Percentiles rank a stretch among this genome's conserved stretches.
Conservation (phyloP, 306 rosid genomes). For the Pterocarpus santalinus region DNA sequence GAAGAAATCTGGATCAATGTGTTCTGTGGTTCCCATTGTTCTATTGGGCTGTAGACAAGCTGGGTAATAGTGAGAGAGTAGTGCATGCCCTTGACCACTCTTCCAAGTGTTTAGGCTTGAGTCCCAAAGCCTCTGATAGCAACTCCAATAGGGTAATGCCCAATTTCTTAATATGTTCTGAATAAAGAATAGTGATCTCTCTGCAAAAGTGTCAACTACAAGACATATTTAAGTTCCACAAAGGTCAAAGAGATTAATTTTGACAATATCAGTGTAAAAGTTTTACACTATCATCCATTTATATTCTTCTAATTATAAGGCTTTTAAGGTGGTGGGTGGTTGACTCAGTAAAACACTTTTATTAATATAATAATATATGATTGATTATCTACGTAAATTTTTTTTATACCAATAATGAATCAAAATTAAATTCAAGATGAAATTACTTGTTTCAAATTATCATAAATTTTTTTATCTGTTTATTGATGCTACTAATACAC, state of each 20-base stretch:
- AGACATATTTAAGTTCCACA: not conserved
- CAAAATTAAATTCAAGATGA: too few relatives aligned
- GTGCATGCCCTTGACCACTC: not conserved
- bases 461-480: not conserved
- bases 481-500: not conserved
- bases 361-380: too few relatives aligned
- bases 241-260: not conserved
- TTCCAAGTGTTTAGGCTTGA: constrained; percentile 24
- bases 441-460: not conserved
- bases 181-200: constrained; percentile 14
- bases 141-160: constrained; percentile 16
- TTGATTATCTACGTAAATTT: too few relatives aligned
- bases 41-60: constrained; percentile 11
- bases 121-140: constrained; percentile 39
- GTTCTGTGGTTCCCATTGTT: constrained; percentile 17
- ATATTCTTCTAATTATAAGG: too few relatives aligned
- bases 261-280: too few relatives aligned
- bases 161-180: not conserved
- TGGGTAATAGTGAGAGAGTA: constrained; percentile 29
- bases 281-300: too few relatives aligned
- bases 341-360: too few relatives aligned
- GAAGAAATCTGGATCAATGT: constrained; percentile 16
- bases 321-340: too few relatives aligned
- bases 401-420: too few relatives aligned
- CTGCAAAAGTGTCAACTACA: not conserved